Evolutionary conservation across 805 yeast species (phyloP).

Genomic region (Kurtzmaniella cleridarum): DNA sequence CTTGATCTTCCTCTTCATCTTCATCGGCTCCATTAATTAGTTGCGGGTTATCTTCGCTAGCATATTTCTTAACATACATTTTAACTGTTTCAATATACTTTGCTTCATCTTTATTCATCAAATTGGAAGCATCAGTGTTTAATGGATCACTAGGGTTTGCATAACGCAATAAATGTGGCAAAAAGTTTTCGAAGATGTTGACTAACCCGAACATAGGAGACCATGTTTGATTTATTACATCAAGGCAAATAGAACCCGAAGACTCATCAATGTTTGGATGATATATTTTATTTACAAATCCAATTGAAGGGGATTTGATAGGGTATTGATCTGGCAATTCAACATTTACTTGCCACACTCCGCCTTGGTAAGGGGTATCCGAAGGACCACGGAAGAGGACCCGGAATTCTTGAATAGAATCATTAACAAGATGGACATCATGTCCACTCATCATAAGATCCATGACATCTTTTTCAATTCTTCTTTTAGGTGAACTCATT

Average conservation of each 20-base stretch:
- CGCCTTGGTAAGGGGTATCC: conserved; percentile 82
- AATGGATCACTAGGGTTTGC: conserved; percentile 95
- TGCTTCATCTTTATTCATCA: conserved; percentile 64
- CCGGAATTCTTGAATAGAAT: conserved; percentile 72
- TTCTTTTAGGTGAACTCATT: conserved; percentile 60
- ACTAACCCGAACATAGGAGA: conserved; percentile 92
- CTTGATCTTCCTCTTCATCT: conserved; percentile 31
- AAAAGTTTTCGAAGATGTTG: conserved; percentile 86
- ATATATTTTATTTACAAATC: conserved; percentile 83
- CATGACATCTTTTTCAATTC: conserved; percentile 95
- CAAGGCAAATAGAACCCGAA: conserved; percentile 89
- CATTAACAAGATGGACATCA: conserved; percentile 78
- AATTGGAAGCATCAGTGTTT: conserved; percentile 81
- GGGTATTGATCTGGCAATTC: conserved; percentile 96
- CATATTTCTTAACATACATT: conserved; percentile 65
- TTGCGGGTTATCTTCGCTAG: conserved; percentile 34
- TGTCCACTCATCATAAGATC: conserved; percentile 93
- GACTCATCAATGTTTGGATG: conserved; percentile 95
- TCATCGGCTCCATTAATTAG: conserved; percentile 29
- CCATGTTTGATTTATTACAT: conserved; percentile 97
- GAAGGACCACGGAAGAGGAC: conserved; percentile 82
- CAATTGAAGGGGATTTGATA: conserved; percentile 91
- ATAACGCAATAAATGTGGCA: conserved; percentile 86
- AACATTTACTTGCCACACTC: conserved; percentile 85
- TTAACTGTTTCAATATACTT: conserved; percentile 66